These are phyloP conservation scores for Tulasnella sp. DNA, from an alignment of 768 basidiomycete genomes.

Conservation along the genomic window DNA sequence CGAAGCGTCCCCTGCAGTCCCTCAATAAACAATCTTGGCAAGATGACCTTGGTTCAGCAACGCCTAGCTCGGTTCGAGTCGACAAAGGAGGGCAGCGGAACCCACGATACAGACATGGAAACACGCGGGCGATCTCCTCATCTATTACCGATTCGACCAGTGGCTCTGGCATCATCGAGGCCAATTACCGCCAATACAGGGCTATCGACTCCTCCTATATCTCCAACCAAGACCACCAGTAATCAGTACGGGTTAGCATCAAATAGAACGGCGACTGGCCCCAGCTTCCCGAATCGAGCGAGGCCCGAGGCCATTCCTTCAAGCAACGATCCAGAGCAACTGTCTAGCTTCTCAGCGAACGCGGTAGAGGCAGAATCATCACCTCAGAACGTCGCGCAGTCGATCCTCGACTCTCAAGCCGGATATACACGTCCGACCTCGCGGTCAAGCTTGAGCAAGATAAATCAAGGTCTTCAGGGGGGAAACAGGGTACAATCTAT, in stretches of 20 bases:
- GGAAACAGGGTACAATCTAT: not conserved
- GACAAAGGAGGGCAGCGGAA: not conserved
- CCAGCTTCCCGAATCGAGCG: not conserved
- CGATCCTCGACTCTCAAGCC: not conserved
- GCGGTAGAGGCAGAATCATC: not conserved
- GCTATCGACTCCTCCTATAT: constrained; percentile 23
- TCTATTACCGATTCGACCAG: not conserved
- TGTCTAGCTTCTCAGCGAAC: not conserved
- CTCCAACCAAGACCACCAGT: constrained; percentile 14
- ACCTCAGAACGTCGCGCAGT: not conserved
- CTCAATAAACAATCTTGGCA: constrained; percentile 19
- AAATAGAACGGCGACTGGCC: not conserved
- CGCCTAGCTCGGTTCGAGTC: constrained; percentile 25
- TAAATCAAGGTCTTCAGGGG: not conserved
- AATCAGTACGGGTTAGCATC: not conserved
- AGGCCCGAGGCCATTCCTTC: not conserved
- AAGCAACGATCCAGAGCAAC: not conserved
- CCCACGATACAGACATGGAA: not conserved
- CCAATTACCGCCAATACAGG: not conserved
- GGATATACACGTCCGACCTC: not conserved
- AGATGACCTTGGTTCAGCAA: constrained; percentile 22
- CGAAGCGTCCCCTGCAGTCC: constrained; percentile 24
- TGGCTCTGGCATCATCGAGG: not conserved
- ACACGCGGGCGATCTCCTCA: not conserved
- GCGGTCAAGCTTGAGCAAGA: not conserved